phyloP scores from a whole-genome alignment of 306 rosid species.

The Inga oerstediana region DNA sequence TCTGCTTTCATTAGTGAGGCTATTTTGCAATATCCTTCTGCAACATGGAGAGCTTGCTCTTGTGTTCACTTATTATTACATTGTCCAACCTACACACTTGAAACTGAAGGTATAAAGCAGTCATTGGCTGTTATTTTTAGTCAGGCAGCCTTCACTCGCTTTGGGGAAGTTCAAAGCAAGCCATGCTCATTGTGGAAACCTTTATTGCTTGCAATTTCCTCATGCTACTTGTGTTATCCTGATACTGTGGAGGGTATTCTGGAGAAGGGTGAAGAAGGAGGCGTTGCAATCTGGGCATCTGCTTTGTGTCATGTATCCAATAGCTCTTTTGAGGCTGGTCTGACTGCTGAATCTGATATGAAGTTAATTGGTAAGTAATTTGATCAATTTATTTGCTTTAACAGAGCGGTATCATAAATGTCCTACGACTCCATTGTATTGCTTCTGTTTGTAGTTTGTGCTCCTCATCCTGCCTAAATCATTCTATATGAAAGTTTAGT shows the following conservation, averaged over 20 bases:
- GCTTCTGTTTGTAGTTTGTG: not conserved
- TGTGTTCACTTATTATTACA: conserved; percentile 75
- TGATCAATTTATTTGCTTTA: conserved; percentile 29
- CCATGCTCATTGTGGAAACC: conserved; percentile 82
- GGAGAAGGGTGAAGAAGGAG: conserved; percentile 65
- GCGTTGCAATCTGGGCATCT: conserved; percentile 69
- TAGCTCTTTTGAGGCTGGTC: conserved; percentile 61
- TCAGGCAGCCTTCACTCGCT: conserved; percentile 60
- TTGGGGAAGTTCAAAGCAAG: conserved; percentile 52
- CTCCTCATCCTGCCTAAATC: conserved; percentile 19
- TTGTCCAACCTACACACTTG: conserved; percentile 65
- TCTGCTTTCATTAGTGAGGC: conserved; percentile 68
- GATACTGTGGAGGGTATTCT: conserved; percentile 66
- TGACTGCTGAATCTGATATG: conserved; percentile 66
- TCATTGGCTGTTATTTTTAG: conserved; percentile 63
- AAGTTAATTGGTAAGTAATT: conserved; percentile 65
- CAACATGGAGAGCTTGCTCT: conserved; percentile 82
- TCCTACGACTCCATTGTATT: conserved; percentile 10
- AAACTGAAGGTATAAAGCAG: conserved; percentile 66
- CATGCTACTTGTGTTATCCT: conserved; percentile 87
- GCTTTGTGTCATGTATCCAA: conserved; percentile 57
- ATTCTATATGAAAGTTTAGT: not conserved
- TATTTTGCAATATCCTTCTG: conserved; percentile 79
- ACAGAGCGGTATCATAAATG: conserved; percentile 8
- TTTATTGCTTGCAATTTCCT: conserved; percentile 71